These are phyloP conservation scores for Taphrina deformans DNA, from an alignment of 1,139 yeast genomes.

Conservation along the genomic window DNA sequence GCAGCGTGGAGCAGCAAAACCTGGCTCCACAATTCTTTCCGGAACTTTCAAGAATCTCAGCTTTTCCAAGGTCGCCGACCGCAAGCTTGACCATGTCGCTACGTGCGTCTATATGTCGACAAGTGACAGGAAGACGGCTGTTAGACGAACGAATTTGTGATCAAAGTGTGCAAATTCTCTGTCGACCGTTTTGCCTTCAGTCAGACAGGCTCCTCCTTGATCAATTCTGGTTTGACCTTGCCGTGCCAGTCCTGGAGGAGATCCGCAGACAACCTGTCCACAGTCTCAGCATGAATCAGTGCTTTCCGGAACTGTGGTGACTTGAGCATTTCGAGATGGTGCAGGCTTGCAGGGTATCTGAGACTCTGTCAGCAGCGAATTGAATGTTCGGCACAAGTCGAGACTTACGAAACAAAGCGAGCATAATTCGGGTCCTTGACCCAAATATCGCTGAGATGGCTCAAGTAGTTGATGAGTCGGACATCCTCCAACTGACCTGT, in stretches of 20 bases:
- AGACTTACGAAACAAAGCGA: conserved; percentile 54
- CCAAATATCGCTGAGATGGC: conserved; percentile 74
- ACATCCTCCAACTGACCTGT: conserved; percentile 64
- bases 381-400: neutral
- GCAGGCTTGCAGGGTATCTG: conserved; percentile 67
- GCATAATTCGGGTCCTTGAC: conserved; percentile 57
- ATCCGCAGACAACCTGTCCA: neutral
- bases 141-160: no score
- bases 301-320: conserved; percentile 49
- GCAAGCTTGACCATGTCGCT: no score
- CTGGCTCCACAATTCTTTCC: neutral
- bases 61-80: no score
- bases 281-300: conserved; percentile 49
- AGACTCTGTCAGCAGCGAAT: neutral
- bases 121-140: no score
- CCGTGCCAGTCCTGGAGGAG: conserved; percentile 5
- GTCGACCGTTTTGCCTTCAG: neutral
- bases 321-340: conserved; percentile 58
- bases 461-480: conserved; percentile 62
- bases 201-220: neutral
- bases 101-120: no score
- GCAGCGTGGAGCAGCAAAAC: no score
- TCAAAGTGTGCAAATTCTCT: neutral
- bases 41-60: neutral
- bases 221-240: neutral